A percentile compares a stretch with the other conserved stretches of the same genome.
phyloP scores from a whole-genome alignment of 164 flowering plant species.

The Sedum album region DNA sequence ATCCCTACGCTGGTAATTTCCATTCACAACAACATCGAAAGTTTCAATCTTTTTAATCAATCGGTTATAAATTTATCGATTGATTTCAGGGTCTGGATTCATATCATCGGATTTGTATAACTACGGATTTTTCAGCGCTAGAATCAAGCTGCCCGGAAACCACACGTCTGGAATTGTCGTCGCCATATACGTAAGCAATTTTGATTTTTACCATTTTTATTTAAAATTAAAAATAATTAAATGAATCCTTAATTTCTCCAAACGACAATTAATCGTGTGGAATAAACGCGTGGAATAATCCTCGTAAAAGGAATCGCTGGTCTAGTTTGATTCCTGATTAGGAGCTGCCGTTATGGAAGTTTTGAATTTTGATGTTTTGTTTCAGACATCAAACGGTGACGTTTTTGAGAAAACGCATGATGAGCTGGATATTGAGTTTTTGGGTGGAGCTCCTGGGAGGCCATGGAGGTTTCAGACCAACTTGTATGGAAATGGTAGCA shows the following conservation, averaged over 20 bases:
- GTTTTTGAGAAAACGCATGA: constrained; percentile 77
- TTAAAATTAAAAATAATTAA: too few species aligned
- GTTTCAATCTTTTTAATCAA: too few species aligned
- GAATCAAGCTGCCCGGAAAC: constrained; percentile 65
- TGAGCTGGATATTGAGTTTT: constrained; percentile 83
- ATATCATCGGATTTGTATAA: constrained; percentile 58
- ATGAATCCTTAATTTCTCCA: too few species aligned
- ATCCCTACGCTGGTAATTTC: constrained; percentile 47
- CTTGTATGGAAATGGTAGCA: constrained; percentile 87
- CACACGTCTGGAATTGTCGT: constrained; percentile 86
- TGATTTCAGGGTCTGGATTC: constrained; percentile 75
- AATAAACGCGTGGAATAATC: too few species aligned
- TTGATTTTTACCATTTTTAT: background rate
- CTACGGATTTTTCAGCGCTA: constrained; percentile 88
- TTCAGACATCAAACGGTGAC: constrained; percentile 78
- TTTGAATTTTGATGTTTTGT: background rate
- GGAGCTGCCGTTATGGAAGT: too few species aligned
- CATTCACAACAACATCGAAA: background rate
- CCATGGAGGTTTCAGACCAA: constrained; percentile 92
- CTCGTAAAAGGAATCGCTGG: too few species aligned
- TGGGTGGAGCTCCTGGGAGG: constrained; percentile 68
- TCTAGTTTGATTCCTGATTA: too few species aligned
- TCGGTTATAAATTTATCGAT: too few species aligned
- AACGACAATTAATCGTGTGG: too few species aligned
- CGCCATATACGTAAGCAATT: constrained; percentile 78